Percentiles rank a stretch among this genome's conserved stretches.
These are phyloP conservation scores for Geosmithia flava DNA, from an alignment of 2,329 filamentous ascomycete genomes.

Conservation along the genomic window DNA sequence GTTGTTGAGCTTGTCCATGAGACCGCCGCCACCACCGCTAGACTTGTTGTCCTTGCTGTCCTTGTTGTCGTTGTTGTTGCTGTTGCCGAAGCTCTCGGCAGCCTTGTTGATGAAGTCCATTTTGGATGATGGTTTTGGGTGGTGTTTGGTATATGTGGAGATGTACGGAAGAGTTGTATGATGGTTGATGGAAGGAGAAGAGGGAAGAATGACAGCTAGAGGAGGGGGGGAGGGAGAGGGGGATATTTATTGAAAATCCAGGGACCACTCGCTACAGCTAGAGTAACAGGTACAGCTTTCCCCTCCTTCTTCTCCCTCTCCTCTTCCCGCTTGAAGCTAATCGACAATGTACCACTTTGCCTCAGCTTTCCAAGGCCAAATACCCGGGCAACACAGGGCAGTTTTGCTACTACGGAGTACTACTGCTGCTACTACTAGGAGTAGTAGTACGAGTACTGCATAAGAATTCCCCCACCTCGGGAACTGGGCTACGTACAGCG, in stretches of 20 bases:
- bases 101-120: conserved; percentile 47
- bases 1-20: conserved; percentile 59
- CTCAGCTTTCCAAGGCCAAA: too few relatives aligned
- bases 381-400: too few relatives aligned
- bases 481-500: neutral
- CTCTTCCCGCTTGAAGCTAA: too few relatives aligned
- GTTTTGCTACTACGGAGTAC: too few relatives aligned
- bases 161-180: neutral
- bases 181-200: neutral
- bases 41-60: conserved; percentile 12
- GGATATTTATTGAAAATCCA: neutral
- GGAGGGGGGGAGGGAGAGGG: neutral
- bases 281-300: too few relatives aligned
- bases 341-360: too few relatives aligned
- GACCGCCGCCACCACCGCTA: conserved; percentile 22
- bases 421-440: too few relatives aligned
- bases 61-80: conserved; percentile 14
- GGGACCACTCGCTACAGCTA: too few relatives aligned
- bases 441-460: too few relatives aligned
- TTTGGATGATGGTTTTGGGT: neutral
- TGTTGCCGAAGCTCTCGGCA: conserved; percentile 23
- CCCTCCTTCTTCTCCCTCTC: too few relatives aligned
- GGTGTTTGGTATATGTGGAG: neutral
- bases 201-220: neutral
- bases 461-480: neutral